phyloP scores from a whole-genome alignment of 2,329 filamentous ascomycete species.

The Curvularia hawaiiensis region DNA sequence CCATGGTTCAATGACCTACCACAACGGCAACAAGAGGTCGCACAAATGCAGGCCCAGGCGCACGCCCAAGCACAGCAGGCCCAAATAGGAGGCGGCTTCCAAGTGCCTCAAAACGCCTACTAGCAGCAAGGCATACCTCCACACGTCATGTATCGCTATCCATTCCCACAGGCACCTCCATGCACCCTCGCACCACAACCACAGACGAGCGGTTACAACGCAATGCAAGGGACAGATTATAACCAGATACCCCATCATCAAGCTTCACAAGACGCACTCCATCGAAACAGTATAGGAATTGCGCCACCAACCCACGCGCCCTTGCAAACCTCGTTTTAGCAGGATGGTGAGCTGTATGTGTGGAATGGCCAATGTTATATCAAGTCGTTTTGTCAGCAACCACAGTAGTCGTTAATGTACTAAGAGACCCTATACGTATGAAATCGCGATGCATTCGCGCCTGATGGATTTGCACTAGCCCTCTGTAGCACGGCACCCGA shows the following conservation, averaged over 20 bases:
- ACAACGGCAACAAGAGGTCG: slow-evolving; percentile 52
- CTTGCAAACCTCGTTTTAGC: background rate
- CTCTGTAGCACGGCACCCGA: too few relatives aligned
- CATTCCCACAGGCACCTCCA: background rate
- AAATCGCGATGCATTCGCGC: background rate
- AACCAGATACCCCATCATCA: background rate
- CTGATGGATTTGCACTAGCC: background rate
- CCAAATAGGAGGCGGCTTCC: slow-evolving; percentile 47
- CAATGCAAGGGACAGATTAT: background rate
- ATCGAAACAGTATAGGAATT: background rate
- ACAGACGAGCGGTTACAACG: too few relatives aligned
- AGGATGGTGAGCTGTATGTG: background rate
- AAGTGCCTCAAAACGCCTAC: slow-evolving; percentile 47
- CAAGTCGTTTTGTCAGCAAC: background rate
- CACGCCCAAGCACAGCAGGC: slow-evolving; percentile 46
- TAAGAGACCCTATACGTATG: background rate
- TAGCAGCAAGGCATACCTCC: slow-evolving; percentile 21
- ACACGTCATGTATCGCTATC: background rate
- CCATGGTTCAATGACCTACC: slow-evolving; percentile 87
- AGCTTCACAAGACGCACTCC: background rate
- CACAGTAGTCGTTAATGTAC: background rate
- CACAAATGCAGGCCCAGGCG: slow-evolving; percentile 39
- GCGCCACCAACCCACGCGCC: background rate
- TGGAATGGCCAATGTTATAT: background rate
- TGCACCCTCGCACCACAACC: background rate